A percentile compares a stretch with the other conserved stretches of the same genome.
These are phyloP conservation scores for Favolaschia claudopus DNA, from an alignment of 768 basidiomycete species.

Conservation along the genomic window DNA sequence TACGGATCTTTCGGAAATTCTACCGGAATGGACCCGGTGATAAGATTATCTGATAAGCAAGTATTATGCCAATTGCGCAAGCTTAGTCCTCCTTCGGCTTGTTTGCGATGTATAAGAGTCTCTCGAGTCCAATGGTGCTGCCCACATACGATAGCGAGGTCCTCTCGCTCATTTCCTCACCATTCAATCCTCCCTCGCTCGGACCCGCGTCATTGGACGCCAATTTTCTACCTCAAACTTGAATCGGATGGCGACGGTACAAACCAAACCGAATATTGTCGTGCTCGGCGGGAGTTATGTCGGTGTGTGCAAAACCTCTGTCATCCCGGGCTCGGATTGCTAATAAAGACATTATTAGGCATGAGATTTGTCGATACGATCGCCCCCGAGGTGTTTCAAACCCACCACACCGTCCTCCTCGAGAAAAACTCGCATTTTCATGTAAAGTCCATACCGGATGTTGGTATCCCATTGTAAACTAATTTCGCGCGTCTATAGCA, in stretches of 20 bases:
- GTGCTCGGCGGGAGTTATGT: constrained; percentile 46
- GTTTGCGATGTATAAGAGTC: too few relatives aligned
- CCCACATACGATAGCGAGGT: too few relatives aligned
- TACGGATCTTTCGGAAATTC: too few relatives aligned
- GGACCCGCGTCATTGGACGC: neutral
- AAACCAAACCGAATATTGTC: constrained; percentile 38
- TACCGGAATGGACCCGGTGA: neutral
- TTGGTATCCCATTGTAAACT: neutral
- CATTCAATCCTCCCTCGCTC: constrained; percentile 10
- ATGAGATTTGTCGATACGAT: constrained; percentile 31
- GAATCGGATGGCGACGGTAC: constrained; percentile 2
- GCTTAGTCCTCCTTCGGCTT: neutral
- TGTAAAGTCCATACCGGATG: constrained; percentile 15
- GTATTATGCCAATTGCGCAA: neutral
- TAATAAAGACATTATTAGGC: constrained; percentile 18
- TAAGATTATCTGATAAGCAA: neutral
- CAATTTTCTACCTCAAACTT: neutral
- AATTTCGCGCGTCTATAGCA: constrained; percentile 16
- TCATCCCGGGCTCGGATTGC: too few relatives aligned
- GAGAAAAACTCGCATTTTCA: constrained; percentile 45
- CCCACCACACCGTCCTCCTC: constrained; percentile 38
- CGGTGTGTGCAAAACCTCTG: constrained; percentile 23
- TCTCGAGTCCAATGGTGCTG: too few relatives aligned
- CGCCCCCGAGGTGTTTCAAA: constrained; percentile 27
- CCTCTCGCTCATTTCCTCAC: neutral